These are phyloP conservation scores for Geosiphon pyriformis DNA, from an alignment of 192 early-diverging fungal genomes.

Conservation along the genomic window DNA sequence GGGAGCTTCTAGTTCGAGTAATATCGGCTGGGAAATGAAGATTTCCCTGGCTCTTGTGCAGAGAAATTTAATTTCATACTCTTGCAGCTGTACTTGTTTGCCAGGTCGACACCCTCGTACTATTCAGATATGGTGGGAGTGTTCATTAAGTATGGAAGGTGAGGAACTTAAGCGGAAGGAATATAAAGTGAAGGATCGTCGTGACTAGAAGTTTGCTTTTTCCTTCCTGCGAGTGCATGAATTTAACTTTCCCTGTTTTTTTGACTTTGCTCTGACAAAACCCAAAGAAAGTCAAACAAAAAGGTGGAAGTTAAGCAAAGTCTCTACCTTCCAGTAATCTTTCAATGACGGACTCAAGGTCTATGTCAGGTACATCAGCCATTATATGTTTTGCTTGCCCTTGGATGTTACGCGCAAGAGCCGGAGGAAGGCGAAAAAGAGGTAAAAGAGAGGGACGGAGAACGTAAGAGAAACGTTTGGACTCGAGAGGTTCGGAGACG, in stretches of 20 bases:
- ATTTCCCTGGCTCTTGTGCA: slow-evolving; percentile 93
- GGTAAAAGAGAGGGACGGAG: slow-evolving; percentile 3
- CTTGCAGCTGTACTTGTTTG: slow-evolving; percentile 91
- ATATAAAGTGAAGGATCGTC: background rate
- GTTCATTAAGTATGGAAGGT: slow-evolving; percentile 8
- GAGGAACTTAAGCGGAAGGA: background rate
- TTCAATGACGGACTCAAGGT: slow-evolving; percentile 87
- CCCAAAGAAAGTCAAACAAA: background rate
- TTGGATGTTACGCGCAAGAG: slow-evolving; percentile 11
- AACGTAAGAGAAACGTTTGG: slow-evolving; percentile 18
- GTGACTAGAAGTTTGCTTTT: slow-evolving; percentile 4
- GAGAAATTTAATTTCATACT: slow-evolving; percentile 92
- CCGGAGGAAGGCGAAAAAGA: background rate
- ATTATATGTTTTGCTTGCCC: slow-evolving; percentile 26
- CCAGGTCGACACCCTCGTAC: slow-evolving; percentile 93
- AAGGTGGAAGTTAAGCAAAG: background rate
- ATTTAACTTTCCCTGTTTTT: background rate
- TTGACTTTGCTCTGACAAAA: background rate
- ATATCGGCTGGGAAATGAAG: slow-evolving; percentile 89
- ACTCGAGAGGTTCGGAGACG: slow-evolving; percentile 12
- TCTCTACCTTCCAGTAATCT: slow-evolving; percentile 83
- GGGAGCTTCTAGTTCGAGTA: slow-evolving; percentile 89
- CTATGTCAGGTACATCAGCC: slow-evolving; percentile 54
- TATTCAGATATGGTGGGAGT: slow-evolving; percentile 31
- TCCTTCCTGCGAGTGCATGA: slow-evolving; percentile 7